Evolutionary conservation across 805 yeast genomes (phyloP).

Genomic region (Starmerella gropengiesseri): DNA sequence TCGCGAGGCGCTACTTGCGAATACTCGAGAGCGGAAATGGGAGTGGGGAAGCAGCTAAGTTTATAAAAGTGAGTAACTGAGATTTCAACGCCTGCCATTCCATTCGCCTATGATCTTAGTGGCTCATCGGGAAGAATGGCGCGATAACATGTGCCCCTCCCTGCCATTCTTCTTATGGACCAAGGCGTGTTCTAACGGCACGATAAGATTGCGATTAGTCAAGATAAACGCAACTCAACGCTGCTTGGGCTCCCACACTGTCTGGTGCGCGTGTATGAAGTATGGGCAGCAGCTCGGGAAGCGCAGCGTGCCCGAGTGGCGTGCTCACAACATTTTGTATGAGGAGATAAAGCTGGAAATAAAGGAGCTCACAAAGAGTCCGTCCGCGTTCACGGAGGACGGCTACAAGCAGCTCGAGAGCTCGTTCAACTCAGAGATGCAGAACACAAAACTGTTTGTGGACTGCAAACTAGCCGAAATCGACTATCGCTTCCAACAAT

Average conservation of each 20-base stretch:
- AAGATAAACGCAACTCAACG: too few relatives aligned
- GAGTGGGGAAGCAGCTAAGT: too few relatives aligned
- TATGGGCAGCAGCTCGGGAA: slow-evolving; percentile 68
- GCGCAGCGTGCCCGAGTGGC: slow-evolving; percentile 83
- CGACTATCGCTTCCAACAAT: slow-evolving; percentile 38
- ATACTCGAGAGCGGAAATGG: too few relatives aligned
- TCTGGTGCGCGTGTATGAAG: slow-evolving; percentile 47
- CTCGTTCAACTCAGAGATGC: slow-evolving; percentile 19
- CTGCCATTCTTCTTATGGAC: not conserved
- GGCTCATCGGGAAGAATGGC: too few relatives aligned
- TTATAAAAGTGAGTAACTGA: too few relatives aligned
- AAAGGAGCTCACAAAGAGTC: slow-evolving; percentile 39
- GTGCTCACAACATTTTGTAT: slow-evolving; percentile 70
- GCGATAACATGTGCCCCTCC: too few relatives aligned
- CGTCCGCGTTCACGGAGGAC: slow-evolving; percentile 7
- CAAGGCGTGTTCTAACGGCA: not conserved
- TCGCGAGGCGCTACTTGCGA: too few relatives aligned
- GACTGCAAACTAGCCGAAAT: slow-evolving; percentile 60
- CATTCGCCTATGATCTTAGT: too few relatives aligned
- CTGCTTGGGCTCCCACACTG: not conserved
- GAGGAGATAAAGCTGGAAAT: slow-evolving; percentile 62
- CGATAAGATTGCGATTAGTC: not conserved
- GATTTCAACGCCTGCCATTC: too few relatives aligned
- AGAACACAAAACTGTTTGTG: slow-evolving; percentile 44
- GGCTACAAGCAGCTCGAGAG: slow-evolving; percentile 14